phyloP scores from a whole-genome alignment of 768 basidiomycete species.

The Vararia minispora region DNA sequence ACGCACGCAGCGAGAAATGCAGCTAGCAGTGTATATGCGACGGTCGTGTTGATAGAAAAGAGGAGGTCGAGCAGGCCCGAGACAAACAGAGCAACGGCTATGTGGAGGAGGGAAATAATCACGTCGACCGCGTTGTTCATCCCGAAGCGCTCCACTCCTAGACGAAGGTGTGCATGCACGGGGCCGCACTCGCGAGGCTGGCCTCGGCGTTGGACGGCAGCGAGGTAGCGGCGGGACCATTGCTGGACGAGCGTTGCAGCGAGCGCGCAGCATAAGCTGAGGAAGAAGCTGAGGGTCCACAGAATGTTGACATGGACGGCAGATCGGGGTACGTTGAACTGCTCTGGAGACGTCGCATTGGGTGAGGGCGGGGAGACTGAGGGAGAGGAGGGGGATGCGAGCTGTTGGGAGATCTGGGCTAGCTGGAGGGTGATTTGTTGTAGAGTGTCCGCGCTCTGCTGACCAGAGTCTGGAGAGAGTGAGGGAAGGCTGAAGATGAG shows the following conservation, averaged over 20 bases:
- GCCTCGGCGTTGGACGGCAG: conserved; percentile 1
- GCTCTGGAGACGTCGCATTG: not conserved
- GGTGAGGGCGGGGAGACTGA: not conserved
- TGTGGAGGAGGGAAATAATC: conserved; percentile 9
- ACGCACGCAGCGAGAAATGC: too few relatives aligned
- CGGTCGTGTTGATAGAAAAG: conserved; percentile 5
- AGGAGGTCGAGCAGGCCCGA: conserved; percentile 6
- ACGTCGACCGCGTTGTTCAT: not conserved
- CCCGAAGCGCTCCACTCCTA: conserved; percentile 1
- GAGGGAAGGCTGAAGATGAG: conserved; percentile 6
- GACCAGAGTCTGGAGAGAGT: not conserved
- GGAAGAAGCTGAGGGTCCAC: conserved; percentile 7
- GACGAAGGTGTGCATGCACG: conserved; percentile 8
- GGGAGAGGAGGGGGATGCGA: not conserved
- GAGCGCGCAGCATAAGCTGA: conserved; percentile 5
- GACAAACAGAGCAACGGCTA: conserved; percentile 10
- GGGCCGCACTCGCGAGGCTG: conserved; percentile 8
- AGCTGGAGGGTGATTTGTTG: conserved; percentile 1
- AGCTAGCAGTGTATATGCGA: conserved; percentile 6
- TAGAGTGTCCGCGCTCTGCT: conserved; percentile 2
- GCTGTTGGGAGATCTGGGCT: conserved; percentile 5
- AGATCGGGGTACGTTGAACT: not conserved
- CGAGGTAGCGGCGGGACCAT: conserved; percentile 6
- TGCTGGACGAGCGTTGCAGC: conserved; percentile 4
- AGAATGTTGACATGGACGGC: conserved; percentile 3